Base-by-base conservation (phyloP, 768 basidiomycete genomes). In the Hygrocybe coccinea region DNA sequence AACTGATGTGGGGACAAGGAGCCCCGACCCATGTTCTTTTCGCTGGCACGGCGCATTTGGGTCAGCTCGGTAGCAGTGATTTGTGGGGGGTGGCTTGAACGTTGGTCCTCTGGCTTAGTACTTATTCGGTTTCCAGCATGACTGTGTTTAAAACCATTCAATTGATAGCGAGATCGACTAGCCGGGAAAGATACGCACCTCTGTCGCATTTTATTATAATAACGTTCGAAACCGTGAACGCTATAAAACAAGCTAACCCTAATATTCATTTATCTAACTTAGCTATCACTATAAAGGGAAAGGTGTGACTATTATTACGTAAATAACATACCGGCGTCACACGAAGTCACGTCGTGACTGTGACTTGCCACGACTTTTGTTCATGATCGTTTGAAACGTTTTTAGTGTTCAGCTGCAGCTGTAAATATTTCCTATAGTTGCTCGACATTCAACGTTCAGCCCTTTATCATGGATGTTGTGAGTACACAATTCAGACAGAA, bases 391-490 rank as follows among this genome's bases (percentile, higher is more conserved):
- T n/a, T n/a, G n/a, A n/a, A n/a, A n/a, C n/a, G n/a, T n/a, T n/a
- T n/a, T n/a, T n/a, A n/a, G n/a, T n/a, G n/a, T n/a, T n/a, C n/a
- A n/a, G n/a, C n/a, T n/a, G n/a, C n/a, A n/a, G n/a, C n/a, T n/a
- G n/a, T n/a, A n/a, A n/a, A n/a, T n/a, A n/a, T n/a, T n/a, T n/a
- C n/a, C n/a, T n/a, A n/a, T n/a, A n/a, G n/a, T n/a, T n/a, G n/a
- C n/a, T n/a, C n/a, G n/a, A n/a, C n/a, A n/a, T n/a, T 29, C 29
- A 29, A 29, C 29, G 29, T 29, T 29, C 29, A 43, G 5, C 33
- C 21, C 15, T n/a, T 51, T n/a, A n/a, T 53, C 58, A 65, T 67
- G 67, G 62, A 67, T 50, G 54, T 64, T 41, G 66, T 66, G 56
- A 33, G 65, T 54, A 17, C 17, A 33, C 12, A 38, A 15, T 39